Evolutionary conservation across 2,329 filamentous ascomycete genomes (phyloP), one percentile per base, ranked within the genome.

Genomic region (Fusarium neocosmosporiellum): DNA sequence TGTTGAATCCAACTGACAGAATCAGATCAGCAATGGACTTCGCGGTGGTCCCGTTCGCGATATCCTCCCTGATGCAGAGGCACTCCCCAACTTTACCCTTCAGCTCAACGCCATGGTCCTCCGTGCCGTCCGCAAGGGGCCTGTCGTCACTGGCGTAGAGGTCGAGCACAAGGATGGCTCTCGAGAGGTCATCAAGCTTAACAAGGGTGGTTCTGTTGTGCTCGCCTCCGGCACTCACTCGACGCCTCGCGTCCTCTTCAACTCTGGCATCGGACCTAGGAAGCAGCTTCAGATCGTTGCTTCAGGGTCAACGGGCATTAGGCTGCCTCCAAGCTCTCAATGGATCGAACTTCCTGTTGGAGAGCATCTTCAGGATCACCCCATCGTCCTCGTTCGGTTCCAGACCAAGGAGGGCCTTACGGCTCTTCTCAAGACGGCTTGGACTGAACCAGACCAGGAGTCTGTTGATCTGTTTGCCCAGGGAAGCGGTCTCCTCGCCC

Each of bases 1-100:
- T 36, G 7, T 27, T 27, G 5, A 10, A 11, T 24, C 9, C 0
- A 36, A n/a, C 59, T 66, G 4, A 70, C 34, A 43, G 2, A 7
- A 2, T 4, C 34, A 93, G 89, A 92, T 90, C 77, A 83, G 84
- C n/a, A 84, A 90, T 61, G 91, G 90, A 43, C 89, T 93, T 80
- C 86, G 92, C 65, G 90, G 89, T 60, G 92, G 92, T 2, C 92
- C 92, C 20, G 84, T 94, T 79, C 89, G 89, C 11, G 92, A 92
- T 0, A 93, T 94, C 77, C 88, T 94, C 5, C 89, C 91, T 10
- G 85, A 86, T 33, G 91, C 91, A 4, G 83, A 85, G 64, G 82
- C 83, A 43, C 86, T 90, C 65, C 81, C 84, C 24, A 92, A 93
- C 81, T 94, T 94, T 81, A 86, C 87, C 61, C 83, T 94, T 58